phyloP scores from a whole-genome alignment of 1,284 basidiomycete genomes.

The Apiotrichum brassicae region DNA sequence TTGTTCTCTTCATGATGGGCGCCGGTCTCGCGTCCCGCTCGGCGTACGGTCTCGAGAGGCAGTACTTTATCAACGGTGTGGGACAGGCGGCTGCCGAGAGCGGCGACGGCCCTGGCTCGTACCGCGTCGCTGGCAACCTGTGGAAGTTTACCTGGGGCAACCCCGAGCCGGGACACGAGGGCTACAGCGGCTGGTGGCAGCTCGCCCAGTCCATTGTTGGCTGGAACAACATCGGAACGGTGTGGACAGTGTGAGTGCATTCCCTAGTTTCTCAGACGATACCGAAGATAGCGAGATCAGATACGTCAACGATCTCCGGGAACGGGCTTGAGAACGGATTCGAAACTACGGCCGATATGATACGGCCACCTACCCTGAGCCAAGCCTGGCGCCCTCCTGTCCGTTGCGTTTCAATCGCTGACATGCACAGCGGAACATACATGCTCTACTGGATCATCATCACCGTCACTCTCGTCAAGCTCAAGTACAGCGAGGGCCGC shows the following conservation, averaged over 20 bases:
- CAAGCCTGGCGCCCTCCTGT: background rate
- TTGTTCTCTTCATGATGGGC: constrained; percentile 77
- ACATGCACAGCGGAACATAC: constrained; percentile 48
- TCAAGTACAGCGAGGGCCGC: constrained; percentile 56
- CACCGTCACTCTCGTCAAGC: constrained; percentile 54
- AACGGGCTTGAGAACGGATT: too few species aligned
- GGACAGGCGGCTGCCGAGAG: constrained; percentile 66
- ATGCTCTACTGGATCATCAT: constrained; percentile 69
- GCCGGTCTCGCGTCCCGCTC: constrained; percentile 74
- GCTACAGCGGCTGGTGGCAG: constrained; percentile 39
- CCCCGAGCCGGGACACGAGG: constrained; percentile 54
- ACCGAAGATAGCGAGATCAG: too few species aligned
- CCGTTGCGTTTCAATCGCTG: constrained; percentile 1
- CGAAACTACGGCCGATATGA: background rate
- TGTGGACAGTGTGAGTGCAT: constrained; percentile 56
- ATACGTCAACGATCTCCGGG: too few species aligned
- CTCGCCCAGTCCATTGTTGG: constrained; percentile 30
- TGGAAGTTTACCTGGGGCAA: constrained; percentile 80
- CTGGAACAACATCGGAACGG: constrained; percentile 47
- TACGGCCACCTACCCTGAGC: background rate
- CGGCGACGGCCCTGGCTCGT: constrained; percentile 75
- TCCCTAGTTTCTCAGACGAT: background rate
- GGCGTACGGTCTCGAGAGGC: constrained; percentile 59
- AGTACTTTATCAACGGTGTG: constrained; percentile 60
- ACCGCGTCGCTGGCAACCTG: constrained; percentile 66